Evolutionary conservation across 2,329 filamentous ascomycete genomes (phyloP).

Genomic region (Arthrobotrys iridis): DNA sequence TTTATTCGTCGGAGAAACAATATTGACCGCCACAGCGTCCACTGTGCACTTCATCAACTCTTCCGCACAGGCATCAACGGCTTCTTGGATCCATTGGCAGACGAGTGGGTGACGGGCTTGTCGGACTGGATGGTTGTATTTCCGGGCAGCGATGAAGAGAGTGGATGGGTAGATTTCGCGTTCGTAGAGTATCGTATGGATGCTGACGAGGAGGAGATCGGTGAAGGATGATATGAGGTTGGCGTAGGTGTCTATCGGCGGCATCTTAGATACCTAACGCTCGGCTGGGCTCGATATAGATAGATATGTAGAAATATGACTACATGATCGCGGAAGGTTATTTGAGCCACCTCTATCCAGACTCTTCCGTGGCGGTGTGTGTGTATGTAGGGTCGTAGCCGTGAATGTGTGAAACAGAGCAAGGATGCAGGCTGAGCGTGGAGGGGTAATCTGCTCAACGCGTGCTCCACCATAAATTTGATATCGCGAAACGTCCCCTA

Average conservation of each 20-base stretch:
- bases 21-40: slow-evolving; percentile 60
- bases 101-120: slow-evolving; percentile 87
- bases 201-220: slow-evolving; percentile 81
- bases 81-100: slow-evolving; percentile 85
- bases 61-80: slow-evolving; percentile 74
- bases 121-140: slow-evolving; percentile 84
- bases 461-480: slow-evolving; percentile 38
- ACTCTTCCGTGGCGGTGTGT: background rate
- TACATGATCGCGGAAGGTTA: slow-evolving; percentile 23
- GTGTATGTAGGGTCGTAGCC: too few species aligned
- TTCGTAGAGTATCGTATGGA: slow-evolving; percentile 87
- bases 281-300: background rate
- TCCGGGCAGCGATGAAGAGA: slow-evolving; percentile 81
- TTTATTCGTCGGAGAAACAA: slow-evolving; percentile 60
- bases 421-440: slow-evolving; percentile 4
- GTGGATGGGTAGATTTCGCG: slow-evolving; percentile 79
- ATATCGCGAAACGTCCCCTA: slow-evolving; percentile 34
- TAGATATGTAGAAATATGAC: background rate
- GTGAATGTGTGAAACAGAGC: slow-evolving; percentile 1
- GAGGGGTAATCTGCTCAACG: slow-evolving; percentile 52
- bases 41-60: slow-evolving; percentile 72
- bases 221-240: slow-evolving; percentile 75
- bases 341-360: background rate
- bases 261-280: background rate
- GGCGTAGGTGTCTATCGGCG: slow-evolving; percentile 47